Evolutionary conservation across 371 early-diverging fungal species (phyloP), one percentile per base, ranked within the genome.

Genomic region (Sporodiniella umbellata): DNA sequence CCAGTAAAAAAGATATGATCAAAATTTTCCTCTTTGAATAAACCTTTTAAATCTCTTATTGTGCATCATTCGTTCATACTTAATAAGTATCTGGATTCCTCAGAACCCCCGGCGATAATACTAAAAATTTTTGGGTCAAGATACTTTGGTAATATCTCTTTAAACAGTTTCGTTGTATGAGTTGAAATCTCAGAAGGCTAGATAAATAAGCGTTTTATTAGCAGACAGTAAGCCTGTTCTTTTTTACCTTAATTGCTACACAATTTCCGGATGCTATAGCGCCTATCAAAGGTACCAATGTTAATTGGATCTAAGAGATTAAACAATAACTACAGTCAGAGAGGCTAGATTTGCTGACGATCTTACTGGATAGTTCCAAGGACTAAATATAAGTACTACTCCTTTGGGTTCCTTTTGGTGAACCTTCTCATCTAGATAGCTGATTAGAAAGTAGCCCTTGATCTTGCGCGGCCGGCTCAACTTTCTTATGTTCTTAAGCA

Each of bases 1-100:
- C 98, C 96, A 2, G 98, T 97, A 66, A 88, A 97, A 46, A 93
- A 91, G 55, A 93, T 94, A 64, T 91, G 89, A 69, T 94, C 93
- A 43, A 86, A 92, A 54, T 69, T 66, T 48, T 85, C 69, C 30
- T 73, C 75, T 52, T n/a, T n/a, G n/a, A 28, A 7, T 8, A n/a
- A 15, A 17, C 4, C 2, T 10, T 15, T 33, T 21, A 11, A 2
- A n/a, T 40, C 10, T 17, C n/a, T 7, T 22, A 31, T 14, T 17
- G 31, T 35, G 24, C 12, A 17, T 30, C 15, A 17, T 25, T 25
- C 2, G 19, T 6, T 33, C 37, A 53, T 64, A 73, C 73, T 48
- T 24, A 97, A 77, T 51, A 94, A 60, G 12, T 43, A 56, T 1
- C 89, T 85, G 0, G 93, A 84, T 64, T 92, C 89, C 7, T 68